phyloP scores from a whole-genome alignment of 371 early-diverging fungal genomes.

The Cokeromyces recurvatus region DNA sequence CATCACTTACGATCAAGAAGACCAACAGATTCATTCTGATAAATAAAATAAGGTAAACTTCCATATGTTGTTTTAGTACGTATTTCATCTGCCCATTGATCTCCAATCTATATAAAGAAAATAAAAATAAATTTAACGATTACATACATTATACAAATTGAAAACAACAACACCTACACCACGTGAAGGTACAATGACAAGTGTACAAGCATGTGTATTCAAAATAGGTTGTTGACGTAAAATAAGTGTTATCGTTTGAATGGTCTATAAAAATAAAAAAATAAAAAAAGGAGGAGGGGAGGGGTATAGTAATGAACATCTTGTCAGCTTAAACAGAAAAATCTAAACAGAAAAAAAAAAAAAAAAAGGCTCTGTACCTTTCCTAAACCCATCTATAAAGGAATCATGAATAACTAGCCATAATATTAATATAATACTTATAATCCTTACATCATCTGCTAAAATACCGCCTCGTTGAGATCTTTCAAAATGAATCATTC shows the following conservation, averaged over 20 bases:
- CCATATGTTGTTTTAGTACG: constrained; percentile 50
- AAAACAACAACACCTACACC: constrained; percentile 31
- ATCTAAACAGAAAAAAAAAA: too few relatives aligned
- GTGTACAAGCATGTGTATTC: constrained; percentile 23
- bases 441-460: constrained; percentile 43
- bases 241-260: constrained; percentile 32
- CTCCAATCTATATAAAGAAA: constrained; percentile 23
- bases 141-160: neutral
- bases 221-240: constrained; percentile 35
- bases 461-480: constrained; percentile 35
- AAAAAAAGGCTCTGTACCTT: constrained; percentile 33
- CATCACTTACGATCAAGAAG: constrained; percentile 32
- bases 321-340: too few relatives aligned
- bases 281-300: too few relatives aligned
- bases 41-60: constrained; percentile 36
- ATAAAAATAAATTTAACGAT: too few relatives aligned
- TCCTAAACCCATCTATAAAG: constrained; percentile 38
- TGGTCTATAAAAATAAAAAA: constrained; percentile 18
- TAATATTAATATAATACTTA: too few relatives aligned
- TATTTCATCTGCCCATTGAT: constrained; percentile 70
- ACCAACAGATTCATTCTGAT: constrained; percentile 22
- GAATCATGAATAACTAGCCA: too few relatives aligned
- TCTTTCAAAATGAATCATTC: constrained; percentile 34
- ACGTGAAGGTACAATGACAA: constrained; percentile 35
- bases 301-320: too few relatives aligned